Conservation (phyloP, 1,139 yeast species). For the Yamadazyma oceani region DNA sequence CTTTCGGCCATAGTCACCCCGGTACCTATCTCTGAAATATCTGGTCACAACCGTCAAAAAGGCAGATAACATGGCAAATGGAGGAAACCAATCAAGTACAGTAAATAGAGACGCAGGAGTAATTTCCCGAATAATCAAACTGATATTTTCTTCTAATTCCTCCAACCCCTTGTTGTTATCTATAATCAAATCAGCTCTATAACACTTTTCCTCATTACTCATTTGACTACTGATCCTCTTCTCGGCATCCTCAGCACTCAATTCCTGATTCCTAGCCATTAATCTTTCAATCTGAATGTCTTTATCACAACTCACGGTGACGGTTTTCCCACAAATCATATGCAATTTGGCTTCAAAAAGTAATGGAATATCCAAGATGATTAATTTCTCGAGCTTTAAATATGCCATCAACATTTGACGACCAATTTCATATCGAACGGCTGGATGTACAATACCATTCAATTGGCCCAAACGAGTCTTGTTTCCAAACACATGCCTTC, state of each 20-base stretch:
- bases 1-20: slow-evolving; percentile 12
- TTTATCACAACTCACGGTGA: slow-evolving; percentile 66
- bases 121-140: slow-evolving; percentile 41
- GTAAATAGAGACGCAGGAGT: slow-evolving; percentile 57
- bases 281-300: slow-evolving; percentile 65
- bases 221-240: slow-evolving; percentile 79
- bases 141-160: slow-evolving; percentile 49
- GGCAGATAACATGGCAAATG: slow-evolving; percentile 41
- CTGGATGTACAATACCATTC: slow-evolving; percentile 87
- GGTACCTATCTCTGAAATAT: slow-evolving; percentile 22
- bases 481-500: slow-evolving; percentile 75
- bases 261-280: slow-evolving; percentile 62
- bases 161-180: slow-evolving; percentile 59
- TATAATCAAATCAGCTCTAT: slow-evolving; percentile 64
- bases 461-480: slow-evolving; percentile 52
- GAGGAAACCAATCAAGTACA: slow-evolving; percentile 61
- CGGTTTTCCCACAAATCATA: slow-evolving; percentile 64
- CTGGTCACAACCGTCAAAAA: slow-evolving; percentile 23
- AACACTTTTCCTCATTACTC: slow-evolving; percentile 57
- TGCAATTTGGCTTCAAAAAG: slow-evolving; percentile 79
- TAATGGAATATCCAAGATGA: slow-evolving; percentile 85
- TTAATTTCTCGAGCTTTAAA: slow-evolving; percentile 47
- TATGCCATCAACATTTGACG: slow-evolving; percentile 61
- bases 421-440: slow-evolving; percentile 69
- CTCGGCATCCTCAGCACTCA: slow-evolving; percentile 64